These are phyloP conservation scores for Comarum palustre DNA, from an alignment of 306 rosid genomes.

Conservation along the genomic window DNA sequence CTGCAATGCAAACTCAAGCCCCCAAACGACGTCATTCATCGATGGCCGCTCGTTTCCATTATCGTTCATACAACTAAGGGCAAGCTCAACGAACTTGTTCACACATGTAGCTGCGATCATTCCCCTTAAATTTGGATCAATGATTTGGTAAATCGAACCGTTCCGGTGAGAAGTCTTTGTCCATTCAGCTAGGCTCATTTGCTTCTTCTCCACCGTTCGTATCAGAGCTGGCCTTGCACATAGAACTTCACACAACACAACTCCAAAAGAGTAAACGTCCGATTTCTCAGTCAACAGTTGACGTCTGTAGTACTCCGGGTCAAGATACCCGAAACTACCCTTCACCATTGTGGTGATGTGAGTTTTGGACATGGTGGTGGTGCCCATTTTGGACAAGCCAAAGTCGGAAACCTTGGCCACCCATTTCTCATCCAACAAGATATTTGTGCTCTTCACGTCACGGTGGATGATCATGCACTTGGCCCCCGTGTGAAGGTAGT, in stretches of 20 bases:
- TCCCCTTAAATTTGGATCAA: slow-evolving; percentile 37
- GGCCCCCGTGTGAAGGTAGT: slow-evolving; percentile 13
- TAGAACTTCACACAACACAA: slow-evolving; percentile 16
- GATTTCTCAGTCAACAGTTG: slow-evolving; percentile 21
- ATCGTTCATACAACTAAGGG: slow-evolving; percentile 45
- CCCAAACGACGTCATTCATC: slow-evolving; percentile 46
- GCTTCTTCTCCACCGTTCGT: slow-evolving; percentile 12
- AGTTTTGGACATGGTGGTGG: not conserved
- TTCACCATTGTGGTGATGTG: slow-evolving; percentile 13
- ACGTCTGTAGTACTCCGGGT: slow-evolving; percentile 20
- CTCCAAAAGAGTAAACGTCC: slow-evolving; percentile 29
- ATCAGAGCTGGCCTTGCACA: slow-evolving; percentile 19
- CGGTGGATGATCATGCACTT: slow-evolving; percentile 20
- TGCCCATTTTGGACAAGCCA: slow-evolving; percentile 10
- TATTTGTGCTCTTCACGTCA: slow-evolving; percentile 22
- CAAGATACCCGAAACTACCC: slow-evolving; percentile 27
- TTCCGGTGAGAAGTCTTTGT: slow-evolving; percentile 24
- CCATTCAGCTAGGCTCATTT: slow-evolving; percentile 39
- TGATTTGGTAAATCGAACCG: slow-evolving; percentile 23
- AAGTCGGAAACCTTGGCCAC: slow-evolving; percentile 26
- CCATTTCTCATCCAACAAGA: slow-evolving; percentile 25
- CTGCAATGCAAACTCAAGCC: slow-evolving; percentile 37
- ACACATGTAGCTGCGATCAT: slow-evolving; percentile 33
- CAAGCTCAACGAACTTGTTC: slow-evolving; percentile 33
- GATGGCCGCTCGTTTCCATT: slow-evolving; percentile 41